Base-by-base conservation (phyloP, 306 rosid species). In the Rosa multiflora region DNA sequence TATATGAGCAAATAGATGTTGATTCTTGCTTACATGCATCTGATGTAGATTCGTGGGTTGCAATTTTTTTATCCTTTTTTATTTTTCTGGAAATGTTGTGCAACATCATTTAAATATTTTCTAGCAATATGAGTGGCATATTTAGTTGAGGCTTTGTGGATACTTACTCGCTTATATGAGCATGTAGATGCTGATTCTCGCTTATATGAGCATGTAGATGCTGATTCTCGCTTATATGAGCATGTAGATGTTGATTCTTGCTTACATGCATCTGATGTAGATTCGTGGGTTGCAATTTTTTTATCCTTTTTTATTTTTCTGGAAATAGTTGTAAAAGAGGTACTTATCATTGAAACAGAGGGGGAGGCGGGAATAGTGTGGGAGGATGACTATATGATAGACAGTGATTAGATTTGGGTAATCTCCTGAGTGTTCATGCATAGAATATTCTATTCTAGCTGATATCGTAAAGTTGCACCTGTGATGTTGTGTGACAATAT, bases 391-490 rank as follows among this genome's bases (percentile, higher is more conserved):
- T 23, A 2, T 48, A 48, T 15, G 75, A 47, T 23, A 26, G 44
- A 61, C 72, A 20, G 80, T 10, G 13, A 44, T 64, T 51, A 67
- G 59, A 37, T 64, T 72, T 62, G 42, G 63, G 10, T 17, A 5
- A 32, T 32, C 7, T 6, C 10, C 5, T 56, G 77, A 52, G 71
- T 56, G 82, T 6, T 68, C 26, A 11, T 58, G 26, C 40, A 32
- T 20, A 14, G 72, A 73, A 67, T 49, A 18, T 3, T 46, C 5
- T 32, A 26, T 61, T 79, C 7, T 6, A 58, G 64, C 64, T 53
- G 64, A 48, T 70, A 70, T 32, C 35, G 59, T 44, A 43, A 61
- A 77, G 53, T 37, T 77, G 37, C 46, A 64, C 12, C 67, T 44
- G 61, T n/a, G n/a, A n/a, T n/a, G n/a, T n/a, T n/a, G n/a, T n/a